Conservation (phyloP, 805 yeast species). For the Lachancea quebecensis region DNA sequence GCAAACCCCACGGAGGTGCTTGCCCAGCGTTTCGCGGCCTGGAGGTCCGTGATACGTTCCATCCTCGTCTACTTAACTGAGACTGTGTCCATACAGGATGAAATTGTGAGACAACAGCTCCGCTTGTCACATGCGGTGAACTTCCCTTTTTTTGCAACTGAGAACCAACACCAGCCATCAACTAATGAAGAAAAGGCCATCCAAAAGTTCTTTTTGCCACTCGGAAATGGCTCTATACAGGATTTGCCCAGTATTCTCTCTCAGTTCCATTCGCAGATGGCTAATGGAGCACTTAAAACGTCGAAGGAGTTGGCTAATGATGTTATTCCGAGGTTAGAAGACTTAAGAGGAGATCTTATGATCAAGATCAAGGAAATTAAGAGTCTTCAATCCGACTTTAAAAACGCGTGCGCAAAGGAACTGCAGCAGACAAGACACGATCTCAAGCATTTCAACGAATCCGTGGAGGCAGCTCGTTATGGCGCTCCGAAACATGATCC, state of each 20-base stretch:
- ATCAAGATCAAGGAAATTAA: constrained; percentile 85
- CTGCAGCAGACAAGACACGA: constrained; percentile 56
- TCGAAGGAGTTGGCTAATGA: constrained; percentile 54
- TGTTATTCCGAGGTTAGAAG: constrained; percentile 61
- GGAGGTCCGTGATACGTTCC: constrained; percentile 76
- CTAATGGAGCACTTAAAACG: constrained; percentile 49
- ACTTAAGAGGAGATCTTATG: constrained; percentile 64
- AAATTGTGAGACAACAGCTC: constrained; percentile 73
- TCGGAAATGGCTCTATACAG: constrained; percentile 74
- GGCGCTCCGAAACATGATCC: constrained; percentile 63
- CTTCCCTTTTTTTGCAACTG: constrained; percentile 32
- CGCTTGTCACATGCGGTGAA: constrained; percentile 73
- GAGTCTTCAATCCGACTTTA: constrained; percentile 76
- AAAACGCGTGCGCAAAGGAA: constrained; percentile 65
- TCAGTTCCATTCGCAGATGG: constrained; percentile 57
- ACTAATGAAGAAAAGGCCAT: constrained; percentile 19
- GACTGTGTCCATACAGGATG: constrained; percentile 80
- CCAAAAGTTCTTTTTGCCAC: constrained; percentile 56
- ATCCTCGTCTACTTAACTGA: constrained; percentile 70
- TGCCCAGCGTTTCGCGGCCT: constrained; percentile 75
- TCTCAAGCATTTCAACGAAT: constrained; percentile 45
- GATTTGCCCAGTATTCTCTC: constrained; percentile 70
- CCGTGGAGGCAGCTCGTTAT: constrained; percentile 57
- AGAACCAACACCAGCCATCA: constrained; percentile 25
- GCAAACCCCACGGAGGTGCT: constrained; percentile 82